Percentiles rank a stretch among this genome's conserved stretches.
phyloP scores from a whole-genome alignment of 1,139 yeast genomes.

The Saccharomyces hybrid region DNA sequence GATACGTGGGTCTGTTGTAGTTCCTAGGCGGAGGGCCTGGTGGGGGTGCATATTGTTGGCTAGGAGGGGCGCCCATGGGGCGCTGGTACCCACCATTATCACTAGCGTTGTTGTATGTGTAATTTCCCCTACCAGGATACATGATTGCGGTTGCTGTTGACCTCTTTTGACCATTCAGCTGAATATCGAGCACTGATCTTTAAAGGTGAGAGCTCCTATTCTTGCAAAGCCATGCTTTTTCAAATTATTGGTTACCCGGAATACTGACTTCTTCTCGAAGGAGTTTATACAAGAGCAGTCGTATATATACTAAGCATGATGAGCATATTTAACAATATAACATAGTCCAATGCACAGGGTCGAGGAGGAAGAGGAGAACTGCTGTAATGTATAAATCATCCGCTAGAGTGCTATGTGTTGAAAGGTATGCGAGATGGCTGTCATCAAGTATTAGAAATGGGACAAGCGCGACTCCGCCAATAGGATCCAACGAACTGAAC shows the following conservation, averaged over 20 bases:
- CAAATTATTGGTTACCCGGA: not conserved
- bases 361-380: not conserved
- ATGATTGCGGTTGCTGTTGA: slow-evolving; percentile 7
- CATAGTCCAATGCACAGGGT: not conserved
- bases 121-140: slow-evolving; percentile 29
- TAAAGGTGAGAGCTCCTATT: not conserved
- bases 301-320: not conserved
- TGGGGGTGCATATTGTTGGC: slow-evolving; percentile 12
- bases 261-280: not conserved
- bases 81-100: slow-evolving; percentile 15
- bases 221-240: not conserved
- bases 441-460: not conserved
- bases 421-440: not conserved
- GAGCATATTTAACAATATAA: not conserved
- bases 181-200: not conserved
- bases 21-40: slow-evolving; percentile 5
- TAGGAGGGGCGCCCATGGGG: slow-evolving; percentile 21
- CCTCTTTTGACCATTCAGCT: not conserved
- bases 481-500: not conserved
- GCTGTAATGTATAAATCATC: not conserved
- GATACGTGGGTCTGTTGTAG: slow-evolving; percentile 5
- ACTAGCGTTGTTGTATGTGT: slow-evolving; percentile 23
- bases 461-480: not conserved
- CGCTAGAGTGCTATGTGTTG: not conserved
- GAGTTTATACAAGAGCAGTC: not conserved